Evolutionary conservation across 2,329 filamentous ascomycete genomes (phyloP).

Genomic region (Sclerotinia sclerotiorum): DNA sequence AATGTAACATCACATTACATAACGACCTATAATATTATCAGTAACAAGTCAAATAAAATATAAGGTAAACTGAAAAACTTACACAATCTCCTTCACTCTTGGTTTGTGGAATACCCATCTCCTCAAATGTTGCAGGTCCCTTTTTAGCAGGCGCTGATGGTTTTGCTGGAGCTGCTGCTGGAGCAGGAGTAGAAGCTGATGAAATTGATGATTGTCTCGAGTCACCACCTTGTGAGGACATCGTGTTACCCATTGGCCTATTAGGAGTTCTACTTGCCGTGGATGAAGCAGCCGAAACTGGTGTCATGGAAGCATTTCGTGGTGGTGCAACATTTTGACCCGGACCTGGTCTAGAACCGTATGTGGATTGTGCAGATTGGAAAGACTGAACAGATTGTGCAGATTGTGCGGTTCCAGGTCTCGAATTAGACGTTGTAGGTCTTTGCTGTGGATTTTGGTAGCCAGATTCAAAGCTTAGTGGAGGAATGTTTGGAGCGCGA

Average conservation of each 20-base stretch:
- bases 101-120: conserved; percentile 88
- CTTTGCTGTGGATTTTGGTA: conserved; percentile 24
- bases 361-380: conserved; percentile 17
- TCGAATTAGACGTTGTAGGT: conserved; percentile 17
- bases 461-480: conserved; percentile 19
- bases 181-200: conserved; percentile 29
- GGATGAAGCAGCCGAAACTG: conserved; percentile 3
- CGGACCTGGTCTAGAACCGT: conserved; percentile 12
- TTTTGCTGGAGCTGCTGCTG: conserved; percentile 35
- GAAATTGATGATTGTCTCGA: conserved; percentile 24
- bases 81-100: conserved; percentile 92
- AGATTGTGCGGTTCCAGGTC: conserved; percentile 22
- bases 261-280: background rate
- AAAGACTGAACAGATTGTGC: conserved; percentile 4
- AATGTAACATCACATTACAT: conserved; percentile 32
- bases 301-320: conserved; percentile 31
- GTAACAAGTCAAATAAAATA: background rate
- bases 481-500: conserved; percentile 18
- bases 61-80: conserved; percentile 29
- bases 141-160: conserved; percentile 39
- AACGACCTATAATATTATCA: conserved; percentile 31
- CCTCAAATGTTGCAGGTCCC: conserved; percentile 94
- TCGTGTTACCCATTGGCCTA: background rate
- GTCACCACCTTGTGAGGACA: conserved; percentile 17
- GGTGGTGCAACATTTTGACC: conserved; percentile 31